Conservation (phyloP, 2,329 filamentous ascomycete species). For the Penicillium sp. region DNA sequence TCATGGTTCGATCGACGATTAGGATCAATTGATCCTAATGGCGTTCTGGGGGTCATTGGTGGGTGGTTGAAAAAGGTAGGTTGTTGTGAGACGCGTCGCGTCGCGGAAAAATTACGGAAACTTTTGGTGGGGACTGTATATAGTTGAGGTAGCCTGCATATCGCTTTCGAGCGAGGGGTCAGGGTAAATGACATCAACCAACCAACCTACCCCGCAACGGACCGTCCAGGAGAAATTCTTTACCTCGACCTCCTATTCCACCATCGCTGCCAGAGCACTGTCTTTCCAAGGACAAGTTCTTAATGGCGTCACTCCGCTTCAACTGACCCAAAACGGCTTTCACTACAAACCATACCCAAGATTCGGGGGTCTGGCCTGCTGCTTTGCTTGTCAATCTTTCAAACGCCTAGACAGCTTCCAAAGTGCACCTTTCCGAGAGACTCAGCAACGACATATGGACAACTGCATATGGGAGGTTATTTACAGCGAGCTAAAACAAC, state of each 20-base stretch:
- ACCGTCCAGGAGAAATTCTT: no score
- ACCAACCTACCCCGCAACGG: no score
- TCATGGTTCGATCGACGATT: no score
- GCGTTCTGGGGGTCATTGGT: no score
- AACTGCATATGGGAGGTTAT: slow-evolving; percentile 24
- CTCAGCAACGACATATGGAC: slow-evolving; percentile 14
- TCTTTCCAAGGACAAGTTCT: slow-evolving; percentile 16
- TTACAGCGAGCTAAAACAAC: slow-evolving; percentile 19
- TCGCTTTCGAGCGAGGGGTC: no score
- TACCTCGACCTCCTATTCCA: slow-evolving; percentile 9
- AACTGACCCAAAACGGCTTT: slow-evolving; percentile 19
- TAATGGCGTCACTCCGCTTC: slow-evolving; percentile 15
- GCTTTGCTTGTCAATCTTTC: slow-evolving; percentile 17
- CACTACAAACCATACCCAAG: slow-evolving; percentile 6
- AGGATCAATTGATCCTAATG: no score
- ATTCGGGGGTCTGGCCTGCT: slow-evolving; percentile 8
- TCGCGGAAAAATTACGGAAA: no score
- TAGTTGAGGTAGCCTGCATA: no score
- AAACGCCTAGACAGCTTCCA: slow-evolving; percentile 14
- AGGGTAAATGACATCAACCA: no score
- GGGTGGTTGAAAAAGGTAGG: no score
- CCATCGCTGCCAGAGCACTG: slow-evolving; percentile 17
- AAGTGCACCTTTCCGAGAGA: slow-evolving; percentile 11
- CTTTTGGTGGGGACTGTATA: no score
- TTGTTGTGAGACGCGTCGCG: no score